Evolutionary conservation across 257 asterid genomes (phyloP), one percentile per base, ranked within the genome.

Genomic region (Solanum tarijense): DNA sequence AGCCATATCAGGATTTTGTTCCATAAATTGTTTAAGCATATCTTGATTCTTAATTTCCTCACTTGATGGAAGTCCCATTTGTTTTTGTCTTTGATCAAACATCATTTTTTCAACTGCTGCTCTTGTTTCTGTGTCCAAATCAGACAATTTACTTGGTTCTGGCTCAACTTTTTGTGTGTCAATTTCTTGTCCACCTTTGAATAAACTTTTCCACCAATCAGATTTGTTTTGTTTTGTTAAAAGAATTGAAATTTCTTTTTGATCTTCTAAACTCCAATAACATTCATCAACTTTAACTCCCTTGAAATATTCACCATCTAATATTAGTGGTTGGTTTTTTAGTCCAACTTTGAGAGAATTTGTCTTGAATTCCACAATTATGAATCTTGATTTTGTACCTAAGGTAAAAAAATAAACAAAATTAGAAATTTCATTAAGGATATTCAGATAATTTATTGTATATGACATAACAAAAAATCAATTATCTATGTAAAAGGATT

Each of bases 201-300:
- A 95, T 87, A 94, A 52, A 90, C 88, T 94, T 88, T 95, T 95
- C 98, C 99, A 95, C 98, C 99, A 94, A 83, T 95, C 96, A 96
- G 93, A 93, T 88, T 95, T 95, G 89, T 95, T 89, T 25, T 93
- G 94, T 71, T 96, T 95, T 27, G 97, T 94, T 41, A 95, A 90
- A 89, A 95, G 96, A 88, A 96, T 83, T 84, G 98, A 94, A n/a
- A 96, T 32, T 6, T 91, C 91, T 58, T 92, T 93, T 86, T 94
- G 98, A 88, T 95, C 98, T 98, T 94, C 98, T 96, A 96, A 86
- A 88, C 98, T 95, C 98, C 98, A 96, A 86, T 93, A 93, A 91
- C 98, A 91, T 69, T 96, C 98, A 31, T 96, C 98, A 66, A 89
- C 95, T 91, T 93, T 94, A 35, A 96, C 91, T 58, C 96, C 41